Evolutionary conservation across 2,329 filamentous ascomycete genomes (phyloP), one percentile per base, ranked within the genome.

Genomic region (Colletotrichum melonis): DNA sequence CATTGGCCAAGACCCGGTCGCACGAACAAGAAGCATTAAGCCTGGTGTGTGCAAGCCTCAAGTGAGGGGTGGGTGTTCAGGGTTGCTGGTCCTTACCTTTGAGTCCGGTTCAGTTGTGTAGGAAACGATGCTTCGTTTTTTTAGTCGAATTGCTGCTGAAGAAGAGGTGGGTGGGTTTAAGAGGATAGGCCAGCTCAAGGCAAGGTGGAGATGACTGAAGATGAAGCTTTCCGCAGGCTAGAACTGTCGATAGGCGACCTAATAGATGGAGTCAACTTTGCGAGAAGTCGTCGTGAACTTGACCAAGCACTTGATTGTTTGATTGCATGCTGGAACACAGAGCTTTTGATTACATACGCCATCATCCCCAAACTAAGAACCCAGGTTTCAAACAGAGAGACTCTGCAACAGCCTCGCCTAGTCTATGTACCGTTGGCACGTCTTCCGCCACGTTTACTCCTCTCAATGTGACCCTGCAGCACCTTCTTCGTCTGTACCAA

Each of bases 401-500:
- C 49, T 9, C 14, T 19, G 16, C 26, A 28, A n/a, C 49, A 4
- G 8, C 7, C 28, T n/a, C 4, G 6, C 49, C 28, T 19, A 5
- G 14, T 69, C 32, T 74, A 74, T 63, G 66, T 73, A 56, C 69
- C 64, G 82, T 98, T 98, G 67, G 92, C 91, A 80, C 94, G 90
- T 82, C 92, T 91, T 7, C 96, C 96, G 66, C 95, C 96, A 74
- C 91, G 91, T 86, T 97, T 97, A 81, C 91, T 92, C 81, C 95
- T 89, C 70, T 95, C 92, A 32, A 96, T 89, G 83, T 98, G 96
- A 2, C 92, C 93, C 81, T 90, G 92, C 76, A 98, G 84, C 46
- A 95, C 91, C 85, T 93, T 95, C 80, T 90, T 91, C 76, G 95
- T 95, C 84, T 98, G 93, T 14, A 94, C 91, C 83, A 99, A 86